Evolutionary conservation across 129 eudicot genomes (phyloP), one percentile per base, ranked within the genome.

Genomic region (Flaveria bidentis): DNA sequence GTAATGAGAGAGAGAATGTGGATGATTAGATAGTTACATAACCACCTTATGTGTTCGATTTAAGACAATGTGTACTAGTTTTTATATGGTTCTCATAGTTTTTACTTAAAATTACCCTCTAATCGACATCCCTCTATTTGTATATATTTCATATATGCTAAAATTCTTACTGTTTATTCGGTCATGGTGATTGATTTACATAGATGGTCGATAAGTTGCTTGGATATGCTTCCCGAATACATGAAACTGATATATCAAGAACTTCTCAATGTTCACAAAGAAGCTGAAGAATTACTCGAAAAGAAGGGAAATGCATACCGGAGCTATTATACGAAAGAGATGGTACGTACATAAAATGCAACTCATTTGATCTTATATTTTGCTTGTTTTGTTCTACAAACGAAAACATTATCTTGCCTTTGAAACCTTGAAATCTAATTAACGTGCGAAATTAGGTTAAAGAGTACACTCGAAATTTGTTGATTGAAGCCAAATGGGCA

Each of bases 401-500:
- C 17, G 6, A 55, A 16, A 45, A 45, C 49, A 49, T 12, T 49
- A 13, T 49, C 5, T 49, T 67, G 23, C 17, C 33, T 44, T 67
- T 67, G 26, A 41, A 36, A 17, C 18, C 25, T 41, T 20, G 72
- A 42, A 69, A 12, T 30, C 12, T 13, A 16, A 49, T 2, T 49
- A 14, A 12, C 5, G 17, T 49, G 16, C 2, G n/a, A 22, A 26
- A 26, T 23, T 44, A 72, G 79, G 53, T 64, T 56, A 82, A 77
- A 73, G 74, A 72, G 52, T 23, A 72, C 12, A 65, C 69, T 22
- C 71, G 70, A 55, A 22, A 71, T 22, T 70, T 76, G 60, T 28
- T 69, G 33, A 49, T 23, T 1, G 86, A 82, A 67, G 82, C 86
- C 8, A 78, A 82, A 50, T 82, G 86, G 78, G 47, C 45, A 18